These are phyloP conservation scores for Prunus dulcis DNA, from an alignment of 306 rosid species.

Conservation along the genomic window DNA sequence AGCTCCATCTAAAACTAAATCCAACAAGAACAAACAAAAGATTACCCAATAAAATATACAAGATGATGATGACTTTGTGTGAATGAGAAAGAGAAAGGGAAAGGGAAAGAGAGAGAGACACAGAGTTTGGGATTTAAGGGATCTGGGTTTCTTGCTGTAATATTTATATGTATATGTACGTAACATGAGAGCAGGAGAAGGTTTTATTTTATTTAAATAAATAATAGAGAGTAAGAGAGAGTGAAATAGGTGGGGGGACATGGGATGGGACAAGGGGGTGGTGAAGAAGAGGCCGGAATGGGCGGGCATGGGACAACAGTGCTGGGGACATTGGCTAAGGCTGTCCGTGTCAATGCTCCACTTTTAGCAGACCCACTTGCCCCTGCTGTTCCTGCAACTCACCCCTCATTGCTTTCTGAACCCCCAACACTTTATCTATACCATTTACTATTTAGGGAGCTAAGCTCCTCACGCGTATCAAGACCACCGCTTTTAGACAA, in stretches of 20 bases:
- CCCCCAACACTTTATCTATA: conserved; percentile 1
- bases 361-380: conserved; percentile 42
- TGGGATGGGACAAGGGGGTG: not conserved
- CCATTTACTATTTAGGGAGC: not conserved
- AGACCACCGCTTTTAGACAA: not conserved
- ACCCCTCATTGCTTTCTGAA: conserved; percentile 7
- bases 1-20: conserved; percentile 54
- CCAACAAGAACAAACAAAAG: conserved; percentile 18
- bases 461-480: not conserved
- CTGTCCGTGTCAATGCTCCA: conserved; percentile 53
- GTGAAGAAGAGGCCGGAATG: conserved; percentile 11
- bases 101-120: not conserved
- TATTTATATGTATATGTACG: not conserved
- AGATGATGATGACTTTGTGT: no score
- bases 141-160: conserved; percentile 10
- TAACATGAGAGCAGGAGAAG: not conserved
- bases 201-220: not conserved
- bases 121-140: conserved; percentile 8
- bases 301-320: conserved; percentile 42
- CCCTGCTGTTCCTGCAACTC: not conserved
- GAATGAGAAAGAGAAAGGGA: not conserved
- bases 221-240: no score
- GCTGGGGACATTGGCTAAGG: conserved; percentile 40
- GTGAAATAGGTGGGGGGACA: not conserved
- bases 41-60: not conserved